Conservation (phyloP, 176 grass and related monocot species). For the Avena sativa region DNA sequence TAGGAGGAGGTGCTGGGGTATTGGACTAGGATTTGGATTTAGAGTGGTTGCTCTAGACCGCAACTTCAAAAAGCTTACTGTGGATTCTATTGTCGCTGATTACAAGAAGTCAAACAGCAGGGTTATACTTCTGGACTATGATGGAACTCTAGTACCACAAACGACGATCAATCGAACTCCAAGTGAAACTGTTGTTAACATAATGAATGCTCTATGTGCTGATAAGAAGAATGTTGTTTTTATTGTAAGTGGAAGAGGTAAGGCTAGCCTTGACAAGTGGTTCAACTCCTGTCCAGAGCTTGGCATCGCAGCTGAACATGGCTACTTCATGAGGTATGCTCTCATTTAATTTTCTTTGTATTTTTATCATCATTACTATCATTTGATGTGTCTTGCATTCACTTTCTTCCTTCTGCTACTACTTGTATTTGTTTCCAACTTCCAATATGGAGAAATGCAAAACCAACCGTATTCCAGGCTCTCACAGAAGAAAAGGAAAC, state of each 20-base stretch:
- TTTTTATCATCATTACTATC: background rate
- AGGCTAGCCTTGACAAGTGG: slow-evolving; percentile 61
- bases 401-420: background rate
- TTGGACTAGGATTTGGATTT: slow-evolving; percentile 62
- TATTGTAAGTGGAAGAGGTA: slow-evolving; percentile 61
- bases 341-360: background rate
- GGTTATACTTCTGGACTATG: slow-evolving; percentile 57
- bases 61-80: slow-evolving; percentile 57
- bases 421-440: slow-evolving; percentile 9
- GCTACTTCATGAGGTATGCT: slow-evolving; percentile 66
- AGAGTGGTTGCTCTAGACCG: slow-evolving; percentile 62
- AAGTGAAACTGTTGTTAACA: slow-evolving; percentile 51
- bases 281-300: slow-evolving; percentile 59
- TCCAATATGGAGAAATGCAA: slow-evolving; percentile 12
- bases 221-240: slow-evolving; percentile 58
- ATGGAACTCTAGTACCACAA: slow-evolving; percentile 58
- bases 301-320: slow-evolving; percentile 77
- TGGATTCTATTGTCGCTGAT: slow-evolving; percentile 59
- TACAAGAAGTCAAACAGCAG: slow-evolving; percentile 62
- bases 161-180: slow-evolving; percentile 50
- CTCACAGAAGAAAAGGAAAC: background rate
- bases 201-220: slow-evolving; percentile 55
- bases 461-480: background rate
- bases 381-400: slow-evolving; percentile 29
- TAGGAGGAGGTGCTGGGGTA: slow-evolving; percentile 58